These are phyloP conservation scores for Gentiana macrophylla DNA, from an alignment of 257 asterid species.

Conservation along the genomic window DNA sequence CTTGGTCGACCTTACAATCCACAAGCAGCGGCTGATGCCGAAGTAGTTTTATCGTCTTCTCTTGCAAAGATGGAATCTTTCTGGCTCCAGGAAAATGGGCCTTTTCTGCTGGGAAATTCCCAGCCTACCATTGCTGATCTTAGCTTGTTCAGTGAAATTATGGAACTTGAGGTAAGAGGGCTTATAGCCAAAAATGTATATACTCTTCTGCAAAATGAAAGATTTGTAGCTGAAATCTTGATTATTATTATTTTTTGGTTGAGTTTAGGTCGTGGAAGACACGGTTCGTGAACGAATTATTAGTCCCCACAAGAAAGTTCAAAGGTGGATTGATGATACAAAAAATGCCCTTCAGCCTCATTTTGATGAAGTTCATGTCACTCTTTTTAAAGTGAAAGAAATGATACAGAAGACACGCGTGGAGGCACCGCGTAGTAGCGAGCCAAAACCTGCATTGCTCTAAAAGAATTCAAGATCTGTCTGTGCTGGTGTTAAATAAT, in stretches of 20 bases:
- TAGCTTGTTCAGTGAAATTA: constrained; percentile 73
- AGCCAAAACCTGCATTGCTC: constrained; percentile 2
- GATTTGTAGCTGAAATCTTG: too few species aligned
- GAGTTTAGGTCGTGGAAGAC: constrained; percentile 38
- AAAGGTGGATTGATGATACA: constrained; percentile 65
- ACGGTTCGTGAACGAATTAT: constrained; percentile 37
- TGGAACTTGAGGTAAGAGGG: constrained; percentile 74
- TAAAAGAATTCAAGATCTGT: constrained; percentile 28
- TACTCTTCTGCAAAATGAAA: too few species aligned
- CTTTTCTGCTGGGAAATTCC: constrained; percentile 58
- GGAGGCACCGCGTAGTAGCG: not conserved
- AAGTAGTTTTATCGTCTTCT: constrained; percentile 52
- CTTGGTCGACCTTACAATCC: constrained; percentile 57
- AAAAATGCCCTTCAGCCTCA: constrained; percentile 62
- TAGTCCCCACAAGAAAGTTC: constrained; percentile 47
- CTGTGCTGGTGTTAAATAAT: not conserved
- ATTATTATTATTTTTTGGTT: not conserved
- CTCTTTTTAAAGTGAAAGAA: constrained; percentile 26
- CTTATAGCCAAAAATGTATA: too few species aligned
- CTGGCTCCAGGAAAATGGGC: constrained; percentile 70
- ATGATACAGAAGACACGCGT: constrained; percentile 23
- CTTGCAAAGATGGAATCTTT: constrained; percentile 49
- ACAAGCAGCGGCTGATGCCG: constrained; percentile 54
- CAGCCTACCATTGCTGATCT: constrained; percentile 92
- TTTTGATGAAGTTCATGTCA: constrained; percentile 54